phyloP scores from a whole-genome alignment of 331 rosid species.

The Rosa hybrid region DNA sequence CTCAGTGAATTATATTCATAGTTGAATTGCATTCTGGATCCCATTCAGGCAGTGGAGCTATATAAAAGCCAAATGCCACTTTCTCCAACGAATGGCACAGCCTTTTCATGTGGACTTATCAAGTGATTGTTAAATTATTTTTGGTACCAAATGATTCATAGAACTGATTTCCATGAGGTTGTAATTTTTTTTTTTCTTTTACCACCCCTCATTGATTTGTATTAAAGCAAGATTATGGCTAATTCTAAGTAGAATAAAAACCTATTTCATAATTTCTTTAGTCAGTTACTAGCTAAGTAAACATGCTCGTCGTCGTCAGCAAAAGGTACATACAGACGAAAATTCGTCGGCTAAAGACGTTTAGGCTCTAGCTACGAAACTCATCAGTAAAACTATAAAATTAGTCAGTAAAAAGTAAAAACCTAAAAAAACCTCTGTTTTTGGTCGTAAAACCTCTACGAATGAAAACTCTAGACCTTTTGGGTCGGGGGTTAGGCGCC shows the following conservation, averaged over 20 bases:
- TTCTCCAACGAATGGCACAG: neutral
- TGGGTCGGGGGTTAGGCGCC: neutral
- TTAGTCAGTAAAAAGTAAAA: neutral
- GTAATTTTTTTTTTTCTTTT: too few species aligned
- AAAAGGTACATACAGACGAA: too few species aligned
- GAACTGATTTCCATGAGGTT: neutral
- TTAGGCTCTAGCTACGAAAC: too few species aligned
- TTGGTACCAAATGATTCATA: neutral
- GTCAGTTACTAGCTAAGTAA: too few species aligned
- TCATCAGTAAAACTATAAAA: too few species aligned
- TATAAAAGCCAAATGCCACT: neutral
- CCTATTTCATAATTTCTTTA: too few species aligned
- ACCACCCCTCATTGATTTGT: neutral
- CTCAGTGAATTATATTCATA: neutral
- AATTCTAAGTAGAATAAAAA: too few species aligned
- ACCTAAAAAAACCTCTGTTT: too few species aligned
- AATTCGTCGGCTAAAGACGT: too few species aligned
- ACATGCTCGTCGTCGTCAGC: too few species aligned
- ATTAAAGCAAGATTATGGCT: too few species aligned
- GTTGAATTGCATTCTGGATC: neutral
- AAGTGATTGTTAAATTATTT: neutral
- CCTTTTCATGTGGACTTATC: too few species aligned
- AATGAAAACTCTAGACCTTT: neutral
- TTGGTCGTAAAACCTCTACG: neutral
- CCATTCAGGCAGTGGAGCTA: neutral